Evolutionary conservation across 495 filamentous ascomycete genomes (phyloP), one percentile per base, ranked within the genome.

Genomic region (Tuber indicum): DNA sequence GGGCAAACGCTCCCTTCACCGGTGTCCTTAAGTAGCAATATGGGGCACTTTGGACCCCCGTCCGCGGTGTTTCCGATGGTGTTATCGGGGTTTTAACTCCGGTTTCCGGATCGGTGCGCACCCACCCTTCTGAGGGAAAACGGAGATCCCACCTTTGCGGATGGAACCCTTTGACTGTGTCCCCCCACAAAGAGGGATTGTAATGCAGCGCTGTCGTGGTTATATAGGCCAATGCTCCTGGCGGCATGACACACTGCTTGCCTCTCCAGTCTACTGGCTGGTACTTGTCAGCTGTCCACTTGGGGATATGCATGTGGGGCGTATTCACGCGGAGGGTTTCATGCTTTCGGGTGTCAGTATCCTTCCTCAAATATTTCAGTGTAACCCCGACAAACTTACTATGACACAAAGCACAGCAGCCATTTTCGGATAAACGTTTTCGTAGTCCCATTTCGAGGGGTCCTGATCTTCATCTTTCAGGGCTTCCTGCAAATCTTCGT

Each of bases 121-220:
- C 26, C 77, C 75, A 79, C 26, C 77, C 77, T 44, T 72, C 74
- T 32, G 42, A 43, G 6, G 75, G 70, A 43, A 66, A 62, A 23
- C 79, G 74, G 42, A 44, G 71, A 66, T 81, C 79, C 79, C 79
- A 81, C 47, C 71, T 80, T 23, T 74, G 70, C 0, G 86, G 86
- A 8, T 71, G 44, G 78, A 86, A 88, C 0, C 36, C 26, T 0
- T 75, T 42, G 4, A 80, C 81, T 42, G 85, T 81, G 9, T 75
- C 46, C 16, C 86, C 86, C 88, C 88, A 89, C 74, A 87, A 86
- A 16, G 78, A 75, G 12, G 86, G 84, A 43, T 85, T 83, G 9
- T 83, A 84, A 46, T 89, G 88, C 0, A 88, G 74, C 7, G 84
- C 84, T 47, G 77, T 74, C 17, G 83, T 72, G 47, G 85, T 85